Evolutionary conservation across 2,329 filamentous ascomycete species (phyloP).

Genomic region (Fusarium veterinarium): DNA sequence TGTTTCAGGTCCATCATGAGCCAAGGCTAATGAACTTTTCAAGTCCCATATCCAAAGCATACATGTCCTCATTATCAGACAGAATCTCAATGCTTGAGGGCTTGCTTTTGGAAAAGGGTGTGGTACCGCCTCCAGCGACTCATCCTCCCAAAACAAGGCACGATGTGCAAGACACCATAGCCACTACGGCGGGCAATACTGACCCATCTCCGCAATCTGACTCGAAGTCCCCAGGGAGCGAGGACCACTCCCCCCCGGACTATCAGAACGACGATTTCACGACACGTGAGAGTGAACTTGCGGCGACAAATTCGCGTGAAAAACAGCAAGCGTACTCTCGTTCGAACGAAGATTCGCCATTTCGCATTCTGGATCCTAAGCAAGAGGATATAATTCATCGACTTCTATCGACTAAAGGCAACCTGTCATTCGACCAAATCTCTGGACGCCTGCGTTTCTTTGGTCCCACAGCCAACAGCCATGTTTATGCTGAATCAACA

Average conservation of each 20-base stretch:
- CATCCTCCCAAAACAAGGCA: constrained; percentile 65
- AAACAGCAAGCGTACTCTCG: constrained; percentile 38
- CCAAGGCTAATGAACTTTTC: not conserved
- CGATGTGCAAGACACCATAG: constrained; percentile 47
- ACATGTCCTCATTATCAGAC: constrained; percentile 67
- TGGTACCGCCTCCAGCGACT: constrained; percentile 60
- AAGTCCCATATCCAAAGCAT: constrained; percentile 68
- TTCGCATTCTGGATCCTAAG: constrained; percentile 53
- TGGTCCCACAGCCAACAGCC: constrained; percentile 64
- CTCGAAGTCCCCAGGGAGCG: constrained; percentile 29
- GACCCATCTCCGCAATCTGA: constrained; percentile 18
- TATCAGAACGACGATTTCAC: constrained; percentile 50
- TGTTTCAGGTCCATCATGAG: not conserved
- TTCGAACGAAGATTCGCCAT: constrained; percentile 48
- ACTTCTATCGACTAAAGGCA: constrained; percentile 61
- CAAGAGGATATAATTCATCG: constrained; percentile 61
- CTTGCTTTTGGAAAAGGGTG: constrained; percentile 62
- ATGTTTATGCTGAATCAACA: constrained; percentile 59
- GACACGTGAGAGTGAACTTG: constrained; percentile 43
- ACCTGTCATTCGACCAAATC: constrained; percentile 63
- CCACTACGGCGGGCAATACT: not conserved
- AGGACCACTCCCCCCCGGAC: constrained; percentile 48
- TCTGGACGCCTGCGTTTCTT: constrained; percentile 64
- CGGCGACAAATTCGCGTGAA: constrained; percentile 30
- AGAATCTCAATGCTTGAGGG: constrained; percentile 63